Evolutionary conservation across 805 yeast genomes (phyloP).

Genomic region (Starmerella vitae): DNA sequence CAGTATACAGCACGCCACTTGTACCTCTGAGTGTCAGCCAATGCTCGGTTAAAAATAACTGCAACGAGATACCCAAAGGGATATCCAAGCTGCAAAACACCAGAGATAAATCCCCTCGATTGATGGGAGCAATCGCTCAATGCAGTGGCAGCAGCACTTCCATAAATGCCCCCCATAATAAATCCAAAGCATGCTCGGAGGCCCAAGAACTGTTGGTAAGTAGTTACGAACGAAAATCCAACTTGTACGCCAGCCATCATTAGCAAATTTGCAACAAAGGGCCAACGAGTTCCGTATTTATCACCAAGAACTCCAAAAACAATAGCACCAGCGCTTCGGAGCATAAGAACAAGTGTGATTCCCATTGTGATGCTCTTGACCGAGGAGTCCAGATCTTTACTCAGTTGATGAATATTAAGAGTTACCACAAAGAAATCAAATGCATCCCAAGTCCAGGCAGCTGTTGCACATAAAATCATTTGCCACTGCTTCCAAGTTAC

Average conservation of each 20-base stretch:
- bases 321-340: constrained; percentile 60
- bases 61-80: constrained; percentile 56
- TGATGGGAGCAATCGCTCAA: constrained; percentile 48
- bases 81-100: constrained; percentile 70
- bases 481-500: constrained; percentile 47
- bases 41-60: constrained; percentile 51
- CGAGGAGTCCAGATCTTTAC: constrained; percentile 34
- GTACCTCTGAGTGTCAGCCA: constrained; percentile 35
- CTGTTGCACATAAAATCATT: constrained; percentile 44
- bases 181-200: constrained; percentile 54
- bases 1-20: constrained; percentile 63
- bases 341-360: constrained; percentile 55
- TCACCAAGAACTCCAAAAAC: constrained; percentile 52
- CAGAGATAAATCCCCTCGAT: constrained; percentile 51
- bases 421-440: constrained; percentile 57
- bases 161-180: constrained; percentile 61
- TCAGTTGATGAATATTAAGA: constrained; percentile 39
- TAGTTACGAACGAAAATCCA: constrained; percentile 52
- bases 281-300: constrained; percentile 53
- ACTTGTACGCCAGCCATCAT: constrained; percentile 45
- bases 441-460: constrained; percentile 62
- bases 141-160: constrained; percentile 52
- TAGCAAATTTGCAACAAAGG: constrained; percentile 40
- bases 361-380: constrained; percentile 55
- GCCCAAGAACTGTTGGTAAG: constrained; percentile 44